Percentiles rank a stretch among this genome's conserved stretches.
phyloP scores from a whole-genome alignment of 345 rosid genomes.

The Pistacia atlantica region DNA sequence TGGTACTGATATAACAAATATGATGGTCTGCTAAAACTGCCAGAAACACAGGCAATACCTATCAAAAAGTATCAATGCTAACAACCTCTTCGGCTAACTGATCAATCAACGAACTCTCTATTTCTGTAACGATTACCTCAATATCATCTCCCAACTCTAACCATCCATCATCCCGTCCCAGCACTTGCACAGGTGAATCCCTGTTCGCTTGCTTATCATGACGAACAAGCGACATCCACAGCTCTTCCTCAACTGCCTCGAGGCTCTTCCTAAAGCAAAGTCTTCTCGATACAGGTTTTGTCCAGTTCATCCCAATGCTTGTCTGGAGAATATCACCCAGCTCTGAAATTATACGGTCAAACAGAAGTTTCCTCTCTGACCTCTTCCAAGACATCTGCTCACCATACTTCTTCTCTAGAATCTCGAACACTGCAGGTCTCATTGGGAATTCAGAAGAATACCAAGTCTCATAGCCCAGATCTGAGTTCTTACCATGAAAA shows the following conservation, averaged over 20 bases:
- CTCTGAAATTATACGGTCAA: slow-evolving; percentile 62
- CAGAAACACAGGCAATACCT: slow-evolving; percentile 13
- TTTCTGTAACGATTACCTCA: slow-evolving; percentile 59
- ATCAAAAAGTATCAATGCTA: slow-evolving; percentile 39
- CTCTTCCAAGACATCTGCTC: slow-evolving; percentile 67
- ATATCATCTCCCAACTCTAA: slow-evolving; percentile 56
- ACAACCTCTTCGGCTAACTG: slow-evolving; percentile 61
- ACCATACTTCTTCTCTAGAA: slow-evolving; percentile 77
- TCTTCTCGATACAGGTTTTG: slow-evolving; percentile 53
- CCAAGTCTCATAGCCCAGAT: slow-evolving; percentile 19
- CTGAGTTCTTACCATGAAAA: slow-evolving; percentile 26
- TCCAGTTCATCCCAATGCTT: slow-evolving; percentile 39
- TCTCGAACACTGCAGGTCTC: slow-evolving; percentile 52
- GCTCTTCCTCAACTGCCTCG: slow-evolving; percentile 49
- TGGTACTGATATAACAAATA: neutral
- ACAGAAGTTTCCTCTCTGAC: slow-evolving; percentile 69
- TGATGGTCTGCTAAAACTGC: slow-evolving; percentile 12
- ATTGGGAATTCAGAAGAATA: slow-evolving; percentile 38
- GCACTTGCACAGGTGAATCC: slow-evolving; percentile 33
- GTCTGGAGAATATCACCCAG: slow-evolving; percentile 52
- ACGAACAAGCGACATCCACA: slow-evolving; percentile 46
- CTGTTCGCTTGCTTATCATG: slow-evolving; percentile 49
- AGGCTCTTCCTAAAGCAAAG: slow-evolving; percentile 26
- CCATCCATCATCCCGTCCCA: slow-evolving; percentile 60
- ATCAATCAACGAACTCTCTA: slow-evolving; percentile 69